These are phyloP conservation scores for Macrotyloma uniflorum DNA, from an alignment of 306 rosid genomes.

Conservation along the genomic window DNA sequence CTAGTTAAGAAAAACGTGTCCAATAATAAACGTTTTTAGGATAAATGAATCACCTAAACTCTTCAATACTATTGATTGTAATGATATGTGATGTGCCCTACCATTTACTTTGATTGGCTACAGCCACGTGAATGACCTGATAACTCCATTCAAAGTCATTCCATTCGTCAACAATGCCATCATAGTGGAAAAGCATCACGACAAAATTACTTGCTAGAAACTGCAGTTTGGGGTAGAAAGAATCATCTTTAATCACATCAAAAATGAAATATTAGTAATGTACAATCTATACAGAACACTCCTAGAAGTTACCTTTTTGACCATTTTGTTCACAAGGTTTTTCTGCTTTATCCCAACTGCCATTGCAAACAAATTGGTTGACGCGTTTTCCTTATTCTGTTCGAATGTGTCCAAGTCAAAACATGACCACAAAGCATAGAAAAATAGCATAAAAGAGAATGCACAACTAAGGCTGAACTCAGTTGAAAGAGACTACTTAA, in stretches of 20 bases:
- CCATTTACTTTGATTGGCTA: conserved; percentile 77
- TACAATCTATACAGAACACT: not conserved
- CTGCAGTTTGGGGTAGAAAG: conserved; percentile 43
- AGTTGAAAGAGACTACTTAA: not conserved
- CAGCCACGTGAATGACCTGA: conserved; percentile 64
- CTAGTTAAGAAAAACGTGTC: conserved; percentile 42
- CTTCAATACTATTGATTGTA: not conserved
- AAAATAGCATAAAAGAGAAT: not conserved
- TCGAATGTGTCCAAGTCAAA: conserved; percentile 26
- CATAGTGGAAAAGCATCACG: conserved; percentile 85
- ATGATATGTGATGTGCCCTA: conserved; percentile 25
- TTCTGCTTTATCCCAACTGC: conserved; percentile 75
- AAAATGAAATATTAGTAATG: not conserved
- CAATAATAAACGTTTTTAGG: conserved; percentile 3
- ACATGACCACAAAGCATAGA: not conserved
- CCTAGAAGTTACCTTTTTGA: conserved; percentile 58
- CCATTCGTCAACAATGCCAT: conserved; percentile 67
- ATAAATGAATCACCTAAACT: not conserved
- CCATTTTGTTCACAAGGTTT: conserved; percentile 67
- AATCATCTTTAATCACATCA: conserved; percentile 10
- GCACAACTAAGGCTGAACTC: conserved; percentile 7
- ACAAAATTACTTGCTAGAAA: conserved; percentile 66
- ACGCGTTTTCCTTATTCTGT: conserved; percentile 44
- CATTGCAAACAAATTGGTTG: conserved; percentile 57
- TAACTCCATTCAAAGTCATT: conserved; percentile 62